Base-by-base conservation (phyloP, 164 flowering plant genomes). In the Chloranthus sessilifolius region DNA sequence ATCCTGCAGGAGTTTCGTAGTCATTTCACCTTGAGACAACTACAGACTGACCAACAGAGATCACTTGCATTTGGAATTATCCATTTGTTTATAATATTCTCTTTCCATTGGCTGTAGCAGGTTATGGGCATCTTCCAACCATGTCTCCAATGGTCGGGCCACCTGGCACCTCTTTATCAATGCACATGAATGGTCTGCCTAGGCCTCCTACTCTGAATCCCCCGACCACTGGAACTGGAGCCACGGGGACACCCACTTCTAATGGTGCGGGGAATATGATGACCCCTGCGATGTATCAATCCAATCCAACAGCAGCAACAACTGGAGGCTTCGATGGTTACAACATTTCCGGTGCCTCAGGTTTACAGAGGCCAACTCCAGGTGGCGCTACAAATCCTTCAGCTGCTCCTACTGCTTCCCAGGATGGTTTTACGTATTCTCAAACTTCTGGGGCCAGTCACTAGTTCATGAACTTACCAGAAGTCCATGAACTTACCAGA, bases 81-180 rank as follows among this genome's bases (percentile, higher is more conserved):
- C n/a, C n/a, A n/a, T n/a, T n/a, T n/a, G n/a, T n/a, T n/a, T n/a
- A n/a, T n/a, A n/a, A n/a, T n/a, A n/a, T n/a, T n/a, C 34, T 30
- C 7, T 30, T 30, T 30, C 7, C 34, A 11, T 35, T 65, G 36
- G n/a, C 43, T 21, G 45, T 63, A 33, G 47, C 62, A 74, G 82
- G 80, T 39, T 80, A 74, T 52, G 47, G 50, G 38, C 7, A 67
- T 55, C 60, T 54, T 46, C 83, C 78, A 50, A 64, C 44, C 16
- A 72, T 82, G 78, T 73, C 74, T 34, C 68, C 70, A 28, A 71
- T 73, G 75, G 23, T 71, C 41, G 70, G 72, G 8, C 84, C 86
- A 31, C 49, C 85, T 3, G 82, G 81, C 58, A 77, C 78, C 30
- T 80, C 90, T 36, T 25, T 67, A n/a, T 80, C 83, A 16, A 64